Evolutionary conservation across 352 stramenopile genomes (phyloP).

Genomic region (Globisporangium middletonii): DNA sequence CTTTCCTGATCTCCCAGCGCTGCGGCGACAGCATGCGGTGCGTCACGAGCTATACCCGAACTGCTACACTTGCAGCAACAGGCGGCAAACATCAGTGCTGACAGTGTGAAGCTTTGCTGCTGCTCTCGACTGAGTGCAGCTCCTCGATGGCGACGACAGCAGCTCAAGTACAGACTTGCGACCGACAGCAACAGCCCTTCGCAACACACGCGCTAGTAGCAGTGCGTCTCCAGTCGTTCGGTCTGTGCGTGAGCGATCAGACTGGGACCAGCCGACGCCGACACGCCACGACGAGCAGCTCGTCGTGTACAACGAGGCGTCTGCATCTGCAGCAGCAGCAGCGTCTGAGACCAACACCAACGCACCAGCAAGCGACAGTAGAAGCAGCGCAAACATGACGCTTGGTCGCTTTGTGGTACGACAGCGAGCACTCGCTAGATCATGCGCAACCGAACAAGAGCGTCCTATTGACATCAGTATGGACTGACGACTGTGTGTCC

Average conservation of each 20-base stretch:
- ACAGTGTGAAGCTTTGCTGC: not conserved
- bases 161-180: not conserved
- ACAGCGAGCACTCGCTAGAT: not conserved
- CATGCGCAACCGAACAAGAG: not conserved
- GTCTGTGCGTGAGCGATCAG: conserved; percentile 21
- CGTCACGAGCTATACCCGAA: not conserved
- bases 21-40: conserved; percentile 56
- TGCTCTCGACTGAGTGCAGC: conserved; percentile 7
- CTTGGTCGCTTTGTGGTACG: conserved; percentile 69
- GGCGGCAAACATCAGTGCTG: not conserved
- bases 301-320: conserved; percentile 2
- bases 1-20: conserved; percentile 64
- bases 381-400: conserved; percentile 25
- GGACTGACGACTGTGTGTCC: not conserved
- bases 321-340: not conserved
- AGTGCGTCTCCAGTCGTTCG: not conserved
- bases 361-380: not conserved
- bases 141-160: conserved; percentile 13
- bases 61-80: not conserved
- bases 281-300: conserved; percentile 5
- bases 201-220: conserved; percentile 6
- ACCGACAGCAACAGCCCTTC: conserved; percentile 18
- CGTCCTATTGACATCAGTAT: not conserved
- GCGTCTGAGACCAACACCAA: not conserved
- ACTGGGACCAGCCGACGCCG: conserved; percentile 64